Conservation (phyloP, 345 rosid species). For the Gossypium arboreum region DNA sequence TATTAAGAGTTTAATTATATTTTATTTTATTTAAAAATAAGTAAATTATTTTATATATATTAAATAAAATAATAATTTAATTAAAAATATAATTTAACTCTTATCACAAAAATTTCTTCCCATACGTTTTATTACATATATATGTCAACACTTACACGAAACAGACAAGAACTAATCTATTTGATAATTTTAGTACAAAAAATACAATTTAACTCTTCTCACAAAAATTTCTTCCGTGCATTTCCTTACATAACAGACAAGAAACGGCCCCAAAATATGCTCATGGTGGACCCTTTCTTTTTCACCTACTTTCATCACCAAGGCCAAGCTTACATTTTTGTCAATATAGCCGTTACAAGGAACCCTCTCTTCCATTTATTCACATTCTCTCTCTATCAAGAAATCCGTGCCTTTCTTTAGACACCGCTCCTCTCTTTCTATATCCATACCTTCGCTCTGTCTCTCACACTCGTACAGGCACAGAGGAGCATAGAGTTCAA, state of each 20-base stretch:
- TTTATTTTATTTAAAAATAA: too few relatives aligned
- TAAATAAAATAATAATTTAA: too few relatives aligned
- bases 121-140: too few relatives aligned
- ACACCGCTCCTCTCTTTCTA: slow-evolving; percentile 19
- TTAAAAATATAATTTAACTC: too few relatives aligned
- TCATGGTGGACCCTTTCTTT: background rate
- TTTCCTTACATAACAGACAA: too few relatives aligned
- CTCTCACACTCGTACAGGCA: background rate
- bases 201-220: too few relatives aligned
- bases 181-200: too few relatives aligned
- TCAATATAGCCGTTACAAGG: slow-evolving; percentile 84
- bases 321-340: slow-evolving; percentile 4
- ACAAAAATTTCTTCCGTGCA: too few relatives aligned
- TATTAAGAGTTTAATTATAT: too few relatives aligned
- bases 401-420: slow-evolving; percentile 32
- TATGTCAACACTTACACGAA: too few relatives aligned
- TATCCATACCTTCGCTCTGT: background rate
- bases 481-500: background rate
- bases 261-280: too few relatives aligned
- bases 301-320: background rate
- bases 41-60: rapidly evolving
- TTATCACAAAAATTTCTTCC: background rate
- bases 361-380: slow-evolving; percentile 23
- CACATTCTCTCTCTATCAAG: slow-evolving; percentile 10
- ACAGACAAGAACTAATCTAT: too few relatives aligned